Conservation (phyloP, 2,329 filamentous ascomycete species). For the Cercospora canescens region DNA sequence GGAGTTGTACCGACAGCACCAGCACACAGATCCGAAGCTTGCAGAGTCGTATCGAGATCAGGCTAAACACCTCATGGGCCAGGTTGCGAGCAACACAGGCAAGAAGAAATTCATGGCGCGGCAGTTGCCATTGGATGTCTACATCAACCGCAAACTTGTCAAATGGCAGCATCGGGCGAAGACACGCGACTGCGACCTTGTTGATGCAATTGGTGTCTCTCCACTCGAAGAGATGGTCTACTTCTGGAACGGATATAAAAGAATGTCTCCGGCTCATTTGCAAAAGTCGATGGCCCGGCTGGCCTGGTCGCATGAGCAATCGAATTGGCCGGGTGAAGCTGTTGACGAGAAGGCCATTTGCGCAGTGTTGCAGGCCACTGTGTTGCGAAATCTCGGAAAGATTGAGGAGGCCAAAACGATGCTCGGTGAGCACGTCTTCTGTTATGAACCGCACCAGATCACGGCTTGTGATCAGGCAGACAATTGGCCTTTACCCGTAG, state of each 20-base stretch:
- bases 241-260: slow-evolving; percentile 86
- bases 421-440: slow-evolving; percentile 63
- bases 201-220: slow-evolving; percentile 77
- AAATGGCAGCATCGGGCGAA: slow-evolving; percentile 85
- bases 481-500: slow-evolving; percentile 71
- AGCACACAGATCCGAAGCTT: slow-evolving; percentile 46
- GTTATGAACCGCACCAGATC: slow-evolving; percentile 55
- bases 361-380: slow-evolving; percentile 64
- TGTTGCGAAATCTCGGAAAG: slow-evolving; percentile 64
- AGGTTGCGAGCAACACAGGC: slow-evolving; percentile 71
- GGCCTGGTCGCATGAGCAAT: slow-evolving; percentile 61
- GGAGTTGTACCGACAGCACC: slow-evolving; percentile 72
- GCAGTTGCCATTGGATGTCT: slow-evolving; percentile 86
- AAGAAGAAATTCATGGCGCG: slow-evolving; percentile 89
- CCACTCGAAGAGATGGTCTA: slow-evolving; percentile 90
- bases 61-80: slow-evolving; percentile 69
- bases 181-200: slow-evolving; percentile 64
- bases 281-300: slow-evolving; percentile 64
- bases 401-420: slow-evolving; percentile 61
- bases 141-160: slow-evolving; percentile 76
- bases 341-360: slow-evolving; percentile 65
- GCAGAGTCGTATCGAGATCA: slow-evolving; percentile 47
- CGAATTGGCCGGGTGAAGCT: slow-evolving; percentile 53
- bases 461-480: slow-evolving; percentile 57
- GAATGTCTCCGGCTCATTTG: slow-evolving; percentile 69